Evolutionary conservation across 129 eudicot species (phyloP).

Genomic region (Artemisia annua): DNA sequence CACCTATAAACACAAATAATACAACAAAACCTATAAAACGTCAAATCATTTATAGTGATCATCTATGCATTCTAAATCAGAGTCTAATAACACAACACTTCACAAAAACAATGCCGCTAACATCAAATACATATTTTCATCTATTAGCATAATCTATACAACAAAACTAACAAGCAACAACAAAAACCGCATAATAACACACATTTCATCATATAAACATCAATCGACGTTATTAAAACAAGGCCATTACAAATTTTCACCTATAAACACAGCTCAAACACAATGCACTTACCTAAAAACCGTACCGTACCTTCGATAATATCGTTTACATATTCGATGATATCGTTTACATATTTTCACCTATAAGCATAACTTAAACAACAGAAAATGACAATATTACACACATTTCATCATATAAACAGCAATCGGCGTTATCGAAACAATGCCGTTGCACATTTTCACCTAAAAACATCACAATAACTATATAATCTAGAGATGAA

Average conservation of each 20-base stretch:
- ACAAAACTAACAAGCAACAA: neutral
- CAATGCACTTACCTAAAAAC: no score
- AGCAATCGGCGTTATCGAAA: slow-evolving; percentile 7
- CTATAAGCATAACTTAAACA: neutral
- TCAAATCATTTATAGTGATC: no score
- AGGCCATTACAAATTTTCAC: no score
- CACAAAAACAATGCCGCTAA: neutral
- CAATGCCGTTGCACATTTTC: neutral
- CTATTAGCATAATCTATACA: neutral
- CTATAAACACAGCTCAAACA: neutral
- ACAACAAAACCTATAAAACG: neutral
- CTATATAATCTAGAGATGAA: no score
- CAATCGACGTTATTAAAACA: no score
- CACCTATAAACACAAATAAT: no score
- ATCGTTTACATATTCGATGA: neutral
- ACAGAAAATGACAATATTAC: no score
- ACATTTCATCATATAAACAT: no score
- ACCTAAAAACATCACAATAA: neutral
- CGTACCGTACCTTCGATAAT: no score
- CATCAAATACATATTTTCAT: neutral
- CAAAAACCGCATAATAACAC: neutral
- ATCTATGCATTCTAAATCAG: neutral
- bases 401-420: neutral
- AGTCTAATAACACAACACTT: neutral
- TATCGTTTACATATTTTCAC: no score